Evolutionary conservation across 352 stramenopile species (phyloP), one percentile per base, ranked within the genome.

Genomic region (Globisporangium megalacanthum): DNA sequence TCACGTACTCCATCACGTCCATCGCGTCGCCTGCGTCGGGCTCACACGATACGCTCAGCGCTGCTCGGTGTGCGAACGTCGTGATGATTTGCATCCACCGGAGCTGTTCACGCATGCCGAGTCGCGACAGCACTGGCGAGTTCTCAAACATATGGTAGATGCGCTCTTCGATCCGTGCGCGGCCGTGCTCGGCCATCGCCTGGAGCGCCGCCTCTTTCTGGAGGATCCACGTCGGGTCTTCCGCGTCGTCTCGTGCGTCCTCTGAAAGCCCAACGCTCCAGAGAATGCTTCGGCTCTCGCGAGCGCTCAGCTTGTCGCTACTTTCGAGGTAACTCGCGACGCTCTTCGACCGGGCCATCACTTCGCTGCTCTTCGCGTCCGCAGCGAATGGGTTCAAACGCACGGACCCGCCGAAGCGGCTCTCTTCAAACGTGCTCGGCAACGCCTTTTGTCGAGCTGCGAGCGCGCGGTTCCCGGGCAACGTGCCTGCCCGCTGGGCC

Each of bases 1-100:
- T 79, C 22, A 91, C 78, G 62, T 94, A 94, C 31, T 94, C 78
- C 80, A 92, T 89, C 49, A 94, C 83, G 31, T 94, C 84, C 67
- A 92, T 69, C 25, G 75, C 65, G 55, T 94, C 86, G 20, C 86
- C 86, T 51, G 77, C 52, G 7, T 92, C 78, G 25, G 83, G 79
- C 31, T 88, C 65, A 36, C 81, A 92, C 10, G 69, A 82, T 6
- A 95, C 77, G 8, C 64, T 79, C 11, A 74, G 64, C n/a, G 80
- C 80, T 17, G 86, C 82, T 36, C 72, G 73, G 29, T 86, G 74
- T 10, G 73, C 70, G 49, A 93, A 93, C 8, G 74, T 47, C 25
- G 88, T 83, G 22, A 95, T 83, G 52, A 90, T 79, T 57, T 92
- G 79, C 78, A 93, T 92, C 83, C 82, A 95, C 8, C 71, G 66